Evolutionary conservation across 1,284 basidiomycete species (phyloP).

Genomic region (Cutaneotrichosporon dermatis): DNA sequence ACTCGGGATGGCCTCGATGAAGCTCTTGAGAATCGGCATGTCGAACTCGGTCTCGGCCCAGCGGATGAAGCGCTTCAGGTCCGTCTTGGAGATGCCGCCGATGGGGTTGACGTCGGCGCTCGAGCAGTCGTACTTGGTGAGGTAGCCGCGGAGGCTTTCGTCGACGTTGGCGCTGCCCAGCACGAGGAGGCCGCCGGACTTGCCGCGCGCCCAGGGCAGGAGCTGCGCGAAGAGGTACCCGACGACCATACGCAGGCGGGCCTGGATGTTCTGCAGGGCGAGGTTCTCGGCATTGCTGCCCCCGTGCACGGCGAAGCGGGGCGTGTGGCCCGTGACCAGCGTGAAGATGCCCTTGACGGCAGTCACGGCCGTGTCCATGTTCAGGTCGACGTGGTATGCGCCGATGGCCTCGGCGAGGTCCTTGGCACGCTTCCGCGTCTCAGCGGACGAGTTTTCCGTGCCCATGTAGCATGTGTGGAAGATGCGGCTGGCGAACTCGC

Average conservation of each 20-base stretch:
- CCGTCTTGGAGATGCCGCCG: slow-evolving; percentile 95
- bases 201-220: slow-evolving; percentile 85
- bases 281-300: slow-evolving; percentile 85
- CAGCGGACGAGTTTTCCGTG: slow-evolving; percentile 85
- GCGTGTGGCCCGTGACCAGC: slow-evolving; percentile 74
- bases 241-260: slow-evolving; percentile 90
- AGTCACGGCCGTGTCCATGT: slow-evolving; percentile 89
- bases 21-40: slow-evolving; percentile 79
- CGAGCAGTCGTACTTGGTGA: slow-evolving; percentile 90
- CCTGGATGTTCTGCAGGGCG: slow-evolving; percentile 97
- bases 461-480: slow-evolving; percentile 99
- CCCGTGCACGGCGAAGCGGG: slow-evolving; percentile 83
- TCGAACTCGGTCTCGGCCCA: slow-evolving; percentile 75
- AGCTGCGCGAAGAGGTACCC: slow-evolving; percentile 96
- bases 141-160: slow-evolving; percentile 91
- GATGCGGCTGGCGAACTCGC: slow-evolving; percentile 77
- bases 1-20: slow-evolving; percentile 85
- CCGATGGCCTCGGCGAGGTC: slow-evolving; percentile 83
- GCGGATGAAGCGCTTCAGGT: slow-evolving; percentile 91
- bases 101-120: slow-evolving; percentile 93
- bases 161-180: slow-evolving; percentile 97
- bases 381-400: slow-evolving; percentile 91
- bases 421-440: slow-evolving; percentile 82
- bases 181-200: slow-evolving; percentile 80
- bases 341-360: slow-evolving; percentile 78